Base-by-base conservation (phyloP, 768 basidiomycete genomes). In the Kwoniella dejecticola region DNA sequence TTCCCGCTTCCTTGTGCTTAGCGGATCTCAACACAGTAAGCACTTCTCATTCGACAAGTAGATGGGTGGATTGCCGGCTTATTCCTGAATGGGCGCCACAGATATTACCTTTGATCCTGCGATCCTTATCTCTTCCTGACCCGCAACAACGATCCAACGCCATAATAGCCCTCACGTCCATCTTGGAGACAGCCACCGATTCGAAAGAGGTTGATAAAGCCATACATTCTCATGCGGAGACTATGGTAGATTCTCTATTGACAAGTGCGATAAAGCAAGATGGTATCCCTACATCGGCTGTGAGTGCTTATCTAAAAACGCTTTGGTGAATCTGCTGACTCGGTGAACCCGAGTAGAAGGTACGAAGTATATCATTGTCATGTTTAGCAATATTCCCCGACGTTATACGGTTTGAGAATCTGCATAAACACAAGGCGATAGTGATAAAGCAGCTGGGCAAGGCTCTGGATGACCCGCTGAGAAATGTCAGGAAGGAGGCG, bases 81-180 rank as follows among this genome's bases (percentile, higher is more conserved):
- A n/a, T n/a, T n/a, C 21, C 6, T 7, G 10, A 24, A 48, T 48
- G 41, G 60, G 49, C 33, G 30, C 17, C 5, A 2, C 69, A 98
- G 94, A 84, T 98, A 12, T 84, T 97, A 67, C 93, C 96, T 0
- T 83, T 97, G 13, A 82, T 99, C 4, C 80, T 99, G 42, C 89
- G 89, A 15, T 89, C 91, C 3, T 84, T 98, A 17, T 86, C 89
- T 41, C 80, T 96, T 3, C 85, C 87, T 3, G 87, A 91, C 74
- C 78, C 84, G 8, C 83, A 85, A 26, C 85, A 94, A 62, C 87
- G 91, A 23, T 83, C 84, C 15, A 87, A 88, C 79, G 87, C 93
- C 49, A 89, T 97, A 57, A 85, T 89, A 54, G 88, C 87, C 8
- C 82, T 98, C 36, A 83, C 86, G 8, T 83, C 86, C 0, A 85